Evolutionary conservation across 345 rosid species (phyloP).

Genomic region (Microthlaspi erraticum): DNA sequence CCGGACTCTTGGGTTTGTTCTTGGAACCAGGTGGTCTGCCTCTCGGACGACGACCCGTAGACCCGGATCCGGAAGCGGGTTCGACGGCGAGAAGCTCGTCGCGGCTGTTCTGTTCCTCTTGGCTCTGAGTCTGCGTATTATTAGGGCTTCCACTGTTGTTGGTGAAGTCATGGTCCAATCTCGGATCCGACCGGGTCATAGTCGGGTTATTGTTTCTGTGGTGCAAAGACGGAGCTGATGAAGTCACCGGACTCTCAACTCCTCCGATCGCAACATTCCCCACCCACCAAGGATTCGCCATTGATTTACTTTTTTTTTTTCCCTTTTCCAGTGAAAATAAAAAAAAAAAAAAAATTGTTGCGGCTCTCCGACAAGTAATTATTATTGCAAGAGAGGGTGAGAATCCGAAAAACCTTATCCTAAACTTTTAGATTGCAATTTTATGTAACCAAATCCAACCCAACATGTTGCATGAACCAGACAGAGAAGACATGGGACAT

Average conservation of each 20-base stretch:
- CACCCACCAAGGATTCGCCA: constrained; percentile 95
- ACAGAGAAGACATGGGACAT: constrained; percentile 46
- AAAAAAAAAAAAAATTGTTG: not conserved
- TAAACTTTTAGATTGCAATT: constrained; percentile 25
- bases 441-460: constrained; percentile 40
- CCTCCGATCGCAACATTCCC: constrained; percentile 74
- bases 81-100: constrained; percentile 44
- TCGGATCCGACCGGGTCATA: constrained; percentile 50
- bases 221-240: constrained; percentile 57
- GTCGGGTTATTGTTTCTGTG: constrained; percentile 48
- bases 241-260: constrained; percentile 53
- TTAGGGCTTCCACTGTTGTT: constrained; percentile 48
- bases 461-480: constrained; percentile 48
- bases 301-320: constrained; percentile 23
- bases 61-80: constrained; percentile 47
- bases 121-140: constrained; percentile 48
- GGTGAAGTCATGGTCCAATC: constrained; percentile 65
- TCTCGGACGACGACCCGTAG: constrained; percentile 70
- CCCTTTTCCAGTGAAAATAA: not conserved
- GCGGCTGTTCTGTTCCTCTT: constrained; percentile 60
- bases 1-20: constrained; percentile 78
- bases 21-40: constrained; percentile 92
- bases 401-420: constrained; percentile 46
- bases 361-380: constrained; percentile 36
- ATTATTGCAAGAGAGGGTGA: constrained; percentile 30